Evolutionary conservation across 768 basidiomycete genomes (phyloP), one percentile per base, ranked within the genome.

Genomic region (Chalciporus chontae): DNA sequence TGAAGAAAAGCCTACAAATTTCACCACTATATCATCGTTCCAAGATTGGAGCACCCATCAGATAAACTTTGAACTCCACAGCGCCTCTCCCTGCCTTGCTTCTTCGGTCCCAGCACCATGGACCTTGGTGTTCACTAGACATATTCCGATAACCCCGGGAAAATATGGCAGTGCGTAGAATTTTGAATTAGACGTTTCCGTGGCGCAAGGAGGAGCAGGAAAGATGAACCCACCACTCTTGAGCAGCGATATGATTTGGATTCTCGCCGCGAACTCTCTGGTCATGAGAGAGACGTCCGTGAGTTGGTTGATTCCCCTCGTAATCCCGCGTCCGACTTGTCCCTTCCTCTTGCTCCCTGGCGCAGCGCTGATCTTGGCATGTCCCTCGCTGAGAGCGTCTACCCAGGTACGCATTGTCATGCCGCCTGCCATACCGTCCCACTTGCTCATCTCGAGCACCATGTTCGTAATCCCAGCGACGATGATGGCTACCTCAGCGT

Each of bases 331-430:
- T 21, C 73, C 77, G 45, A 78, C 68, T 32, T 58, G 59, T 29
- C 73, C 73, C 61, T 72, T 78, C 53, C 68, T 69, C 17, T 57
- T 59, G 31, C 59, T 67, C 39, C 58, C 42, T 1, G 47, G 45
- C 48, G 36, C 43, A 7, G 36, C 43, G 36, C 24, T 41, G 42
- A 62, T 64, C 53, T 62, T 68, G n/a, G 54, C 62, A 52, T 77
- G 70, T 9, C 71, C 75, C 27, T 73, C 71, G 8, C 71, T 66
- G n/a, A 81, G 66, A 1, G 66, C 59, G 45, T 81, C 77, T 5
- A 72, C 71, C 79, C 78, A 80, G 9, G 77, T 79, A 31, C 76
- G 71, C 72, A 79, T 76, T 36, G 78, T 73, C 77, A 79, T 78
- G 24, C 70, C 77, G 6, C 76, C 76, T 4, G 78, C 74, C 76